Conservation (phyloP, 2,329 filamentous ascomycete genomes). For the Calonectria naviculata region DNA sequence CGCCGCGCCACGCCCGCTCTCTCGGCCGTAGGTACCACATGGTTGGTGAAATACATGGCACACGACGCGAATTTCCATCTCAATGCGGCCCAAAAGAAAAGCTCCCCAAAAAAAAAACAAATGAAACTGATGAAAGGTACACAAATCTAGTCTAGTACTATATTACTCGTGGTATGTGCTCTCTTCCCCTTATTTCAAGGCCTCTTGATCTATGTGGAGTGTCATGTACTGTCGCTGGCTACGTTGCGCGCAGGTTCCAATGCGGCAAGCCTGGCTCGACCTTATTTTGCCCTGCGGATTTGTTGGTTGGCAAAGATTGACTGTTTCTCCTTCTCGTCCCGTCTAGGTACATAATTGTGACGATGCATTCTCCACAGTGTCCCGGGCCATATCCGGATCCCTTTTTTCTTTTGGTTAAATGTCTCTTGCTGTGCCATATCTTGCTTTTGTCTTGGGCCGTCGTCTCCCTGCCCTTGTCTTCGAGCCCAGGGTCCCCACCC, state of each 20-base stretch:
- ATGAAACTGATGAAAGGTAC: too few species aligned
- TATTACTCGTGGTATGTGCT: too few species aligned
- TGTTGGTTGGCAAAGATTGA: not conserved
- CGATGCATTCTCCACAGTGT: not conserved
- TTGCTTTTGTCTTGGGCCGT: conserved; percentile 6
- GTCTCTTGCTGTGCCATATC: conserved; percentile 4
- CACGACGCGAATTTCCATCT: too few species aligned
- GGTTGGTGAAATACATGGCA: not conserved
- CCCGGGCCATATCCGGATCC: not conserved
- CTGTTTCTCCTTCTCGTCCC: not conserved
- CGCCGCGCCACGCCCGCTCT: not conserved
- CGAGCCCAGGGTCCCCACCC: conserved; percentile 4
- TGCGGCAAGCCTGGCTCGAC: not conserved
- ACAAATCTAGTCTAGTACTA: too few species aligned
- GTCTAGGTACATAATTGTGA: not conserved
- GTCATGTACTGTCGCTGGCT: too few species aligned
- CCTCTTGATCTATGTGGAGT: too few species aligned
- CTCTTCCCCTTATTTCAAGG: too few species aligned
- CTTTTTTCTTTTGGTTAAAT: not conserved
- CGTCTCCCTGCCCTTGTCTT: conserved; percentile 13
- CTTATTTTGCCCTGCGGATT: not conserved
- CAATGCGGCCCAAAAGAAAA: not conserved
- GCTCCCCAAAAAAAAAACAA: too few species aligned
- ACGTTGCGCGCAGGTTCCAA: not conserved
- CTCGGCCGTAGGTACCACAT: not conserved